Evolutionary conservation across 805 yeast genomes (phyloP).

Genomic region (Lachancea sp.): DNA sequence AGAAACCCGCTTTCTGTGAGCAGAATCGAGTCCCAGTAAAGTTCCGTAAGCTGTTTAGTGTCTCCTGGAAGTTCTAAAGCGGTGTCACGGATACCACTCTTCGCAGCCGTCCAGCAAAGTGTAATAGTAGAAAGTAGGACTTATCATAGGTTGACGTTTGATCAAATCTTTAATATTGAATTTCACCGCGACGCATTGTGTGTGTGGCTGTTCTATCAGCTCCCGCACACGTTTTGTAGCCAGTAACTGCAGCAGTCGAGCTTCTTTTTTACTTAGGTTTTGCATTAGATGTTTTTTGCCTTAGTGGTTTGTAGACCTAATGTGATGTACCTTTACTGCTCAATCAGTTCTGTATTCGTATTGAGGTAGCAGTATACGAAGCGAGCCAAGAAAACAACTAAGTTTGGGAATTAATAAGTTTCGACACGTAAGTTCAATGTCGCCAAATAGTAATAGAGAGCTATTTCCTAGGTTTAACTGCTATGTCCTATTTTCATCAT

Average conservation of each 20-base stretch:
- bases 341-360: background rate
- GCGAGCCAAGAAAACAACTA: too few relatives aligned
- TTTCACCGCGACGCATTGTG: conserved; percentile 18
- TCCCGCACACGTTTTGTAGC: conserved; percentile 15
- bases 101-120: conserved; percentile 21
- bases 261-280: conserved; percentile 13
- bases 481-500: too few relatives aligned
- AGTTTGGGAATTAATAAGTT: too few relatives aligned
- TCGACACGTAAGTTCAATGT: too few relatives aligned
- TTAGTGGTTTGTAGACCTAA: background rate
- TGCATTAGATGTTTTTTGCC: conserved; percentile 1
- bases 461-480: too few relatives aligned
- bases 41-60: conserved; percentile 15
- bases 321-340: background rate
- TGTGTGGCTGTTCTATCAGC: conserved; percentile 12
- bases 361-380: background rate
- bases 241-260: conserved; percentile 16
- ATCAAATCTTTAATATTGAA: conserved; percentile 21
- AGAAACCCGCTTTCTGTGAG: conserved; percentile 25
- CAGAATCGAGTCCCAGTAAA: conserved; percentile 31
- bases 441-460: too few relatives aligned
- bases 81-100: conserved; percentile 33
- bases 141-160: conserved; percentile 13
- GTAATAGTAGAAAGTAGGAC: conserved; percentile 15
- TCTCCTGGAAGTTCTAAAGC: conserved; percentile 6